Evolutionary conservation across 257 asterid species (phyloP), one percentile per base, ranked within the genome.

Genomic region (Cordia subcordata): DNA sequence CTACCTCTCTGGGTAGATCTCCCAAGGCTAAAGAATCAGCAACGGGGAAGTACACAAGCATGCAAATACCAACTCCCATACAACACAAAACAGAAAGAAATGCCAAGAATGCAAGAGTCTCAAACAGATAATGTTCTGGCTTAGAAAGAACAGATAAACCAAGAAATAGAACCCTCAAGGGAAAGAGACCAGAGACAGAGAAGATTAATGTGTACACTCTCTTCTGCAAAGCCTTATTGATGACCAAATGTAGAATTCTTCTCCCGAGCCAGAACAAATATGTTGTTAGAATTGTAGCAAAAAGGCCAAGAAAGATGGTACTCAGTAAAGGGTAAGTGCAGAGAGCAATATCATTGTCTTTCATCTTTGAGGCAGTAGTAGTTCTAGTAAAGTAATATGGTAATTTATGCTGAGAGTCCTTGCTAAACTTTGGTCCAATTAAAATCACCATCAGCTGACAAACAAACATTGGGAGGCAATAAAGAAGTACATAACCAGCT

Each of bases 251-350:
- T 60, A 86, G 77, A 62, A 86, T 82, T 64, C 60, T 74, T 68
- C 87, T 72, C 23, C 96, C 97, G 44, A 90, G 84, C 81, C 87
- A 82, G 73, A 79, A 72, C 50, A 84, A 52, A 76, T 86, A 90
- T 16, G 65, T 68, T 14, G 83, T 76, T 51, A 86, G 74, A 21
- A 82, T 68, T 50, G 81, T 70, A 38, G 82, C 70, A 67, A 84
- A 90, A 70, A 86, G 78, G 57, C 97, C 94, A 19, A 81, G 92
- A 62, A 77, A 58, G 61, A 83, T 72, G 46, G 80, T 86, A 66
- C 85, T 86, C 78, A 90, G 62, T 49, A 90, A 68, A 50, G 96
- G 97, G 79, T 86, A 90, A 64, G 88, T 81, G 80, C 97, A 90
- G 59, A 82, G 71, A 52, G 82, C 75, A 40, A 79, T 74, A 57